Base-by-base conservation (phyloP, 1,284 basidiomycete genomes). In the Irpex rosettiformis region DNA sequence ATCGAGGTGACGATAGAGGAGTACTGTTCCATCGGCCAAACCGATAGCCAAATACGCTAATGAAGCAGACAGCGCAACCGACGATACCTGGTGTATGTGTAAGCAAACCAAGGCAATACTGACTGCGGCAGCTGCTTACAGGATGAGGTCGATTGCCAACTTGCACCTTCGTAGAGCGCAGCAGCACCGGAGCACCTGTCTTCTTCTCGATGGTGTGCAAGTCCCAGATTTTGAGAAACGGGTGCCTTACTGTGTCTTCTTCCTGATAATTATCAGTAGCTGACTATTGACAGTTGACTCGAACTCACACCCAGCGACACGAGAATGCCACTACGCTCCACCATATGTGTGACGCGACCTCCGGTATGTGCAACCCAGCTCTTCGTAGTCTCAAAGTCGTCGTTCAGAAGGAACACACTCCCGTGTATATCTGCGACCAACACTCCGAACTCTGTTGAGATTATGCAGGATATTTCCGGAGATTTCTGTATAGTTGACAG, bases 11-110 rank as follows among this genome's bases (percentile, higher is more conserved):
- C 93, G 87, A 69, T 95, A 95, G 18, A 98, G 79, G 4, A 98
- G 81, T 4, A 98, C 94, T 0, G 93, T 93, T n/a, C 96, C 96
- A 68, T 98, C 96, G 1, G 89, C 94, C 8, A 98, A 82, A 6
- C 94, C 96, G 43, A 98, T 83, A 3, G 95, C 91, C 18, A 99
- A 83, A 72, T 95, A 91, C 1, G 91, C 86, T 1, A 98, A 79
- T n/a, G 83, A 83, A 4, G 85, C 76, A 0, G 95, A 92, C 25
- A 96, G 77, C 0, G 95, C 90, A 10, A 97, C 76, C 0, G 89
- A 84, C 3, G 93, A 88, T 2, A 96, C 85, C 91, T 94, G 56
- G 3, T 25, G 28, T 3, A 51, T 22, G 43, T 53, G 43, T 43
- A 22, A 30, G 11, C 48, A 51, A 37, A 56, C 2, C 27, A 11